Evolutionary conservation across 139 green algal species (phyloP), one percentile per base, ranked within the genome.

Genomic region (Coelastrella sp.): DNA sequence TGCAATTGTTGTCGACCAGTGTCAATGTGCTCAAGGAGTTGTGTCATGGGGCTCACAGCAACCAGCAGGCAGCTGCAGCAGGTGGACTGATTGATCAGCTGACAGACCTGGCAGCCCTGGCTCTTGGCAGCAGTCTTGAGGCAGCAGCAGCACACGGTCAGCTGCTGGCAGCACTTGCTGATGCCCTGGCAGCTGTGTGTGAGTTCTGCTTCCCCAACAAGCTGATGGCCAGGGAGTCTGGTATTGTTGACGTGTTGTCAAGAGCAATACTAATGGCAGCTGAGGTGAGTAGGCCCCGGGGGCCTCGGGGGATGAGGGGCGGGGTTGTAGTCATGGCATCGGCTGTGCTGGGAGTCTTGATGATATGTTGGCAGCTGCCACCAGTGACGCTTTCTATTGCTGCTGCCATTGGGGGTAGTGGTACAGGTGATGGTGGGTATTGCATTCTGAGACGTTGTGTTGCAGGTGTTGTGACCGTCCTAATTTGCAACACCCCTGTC

Each of bases 201-300:
- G 90, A 93, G 81, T 89, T 93, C 74, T 88, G 90, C 68, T 63
- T 38, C 2, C 74, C 79, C 15, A 93, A 90, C 45, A 81, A 91
- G 84, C n/a, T 81, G 21, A 51, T 79, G 34, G 68, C 75, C 1
- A 40, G 87, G 19, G 87, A 93, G 64, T 69, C 72, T 8, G 89
- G 89, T 5, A 88, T 64, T 50, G 72, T 90, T 66, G 50, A 76
- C 7, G 78, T 86, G 21, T 37, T 90, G 5, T 59, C 79, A 5
- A 53, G 88, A 19, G 63, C 91, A 32, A 78, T 92, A 48, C 43
- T 86, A 23, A 21, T 74, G 37, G 72, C 82, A 0, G 63, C 77
- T 27, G 85, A 81, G 71, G 81, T 83, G 64, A 13, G 34, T 5
- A 62, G 69, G 34, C n/a, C 48, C 48, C n/a, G n/a, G n/a, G n/a